Percentiles rank a stretch among this genome's conserved stretches.
These are phyloP conservation scores for Omphalotus olearius DNA, from an alignment of 1,284 basidiomycete genomes.

Conservation along the genomic window DNA sequence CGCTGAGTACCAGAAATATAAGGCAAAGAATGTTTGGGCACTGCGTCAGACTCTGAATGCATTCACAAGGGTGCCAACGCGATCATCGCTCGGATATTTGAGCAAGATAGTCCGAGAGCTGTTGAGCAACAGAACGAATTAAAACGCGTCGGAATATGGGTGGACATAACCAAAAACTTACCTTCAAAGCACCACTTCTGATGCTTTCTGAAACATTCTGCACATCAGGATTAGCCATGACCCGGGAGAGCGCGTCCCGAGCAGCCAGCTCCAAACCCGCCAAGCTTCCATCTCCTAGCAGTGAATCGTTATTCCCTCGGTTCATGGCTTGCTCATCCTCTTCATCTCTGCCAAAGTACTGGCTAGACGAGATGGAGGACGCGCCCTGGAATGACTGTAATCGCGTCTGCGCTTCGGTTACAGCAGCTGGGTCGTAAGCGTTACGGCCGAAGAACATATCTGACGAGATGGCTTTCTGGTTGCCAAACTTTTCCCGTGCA, in stretches of 20 bases:
- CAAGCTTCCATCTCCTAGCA: constrained; percentile 68
- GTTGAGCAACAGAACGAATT: not conserved
- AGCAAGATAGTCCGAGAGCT: constrained; percentile 78
- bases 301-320: constrained; percentile 35
- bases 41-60: not conserved
- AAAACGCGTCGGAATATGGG: constrained; percentile 7
- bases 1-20: too few relatives aligned
- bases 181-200: constrained; percentile 82
- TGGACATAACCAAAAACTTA: constrained; percentile 31
- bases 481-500: constrained; percentile 89
- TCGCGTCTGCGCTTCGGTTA: constrained; percentile 78
- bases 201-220: constrained; percentile 86
- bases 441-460: constrained; percentile 97
- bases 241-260: constrained; percentile 72
- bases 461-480: constrained; percentile 93
- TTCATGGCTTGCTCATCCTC: constrained; percentile 56
- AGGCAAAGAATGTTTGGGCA: not conserved
- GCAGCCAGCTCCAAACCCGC: constrained; percentile 75
- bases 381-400: constrained; percentile 89
- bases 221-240: constrained; percentile 88
- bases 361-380: constrained; percentile 90
- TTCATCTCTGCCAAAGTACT: constrained; percentile 93
- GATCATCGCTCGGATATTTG: constrained; percentile 63
- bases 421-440: constrained; percentile 74
- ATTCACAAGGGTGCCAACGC: too few relatives aligned